These are phyloP conservation scores for Gentiana dahurica DNA, from an alignment of 257 asterid species.

Conservation along the genomic window DNA sequence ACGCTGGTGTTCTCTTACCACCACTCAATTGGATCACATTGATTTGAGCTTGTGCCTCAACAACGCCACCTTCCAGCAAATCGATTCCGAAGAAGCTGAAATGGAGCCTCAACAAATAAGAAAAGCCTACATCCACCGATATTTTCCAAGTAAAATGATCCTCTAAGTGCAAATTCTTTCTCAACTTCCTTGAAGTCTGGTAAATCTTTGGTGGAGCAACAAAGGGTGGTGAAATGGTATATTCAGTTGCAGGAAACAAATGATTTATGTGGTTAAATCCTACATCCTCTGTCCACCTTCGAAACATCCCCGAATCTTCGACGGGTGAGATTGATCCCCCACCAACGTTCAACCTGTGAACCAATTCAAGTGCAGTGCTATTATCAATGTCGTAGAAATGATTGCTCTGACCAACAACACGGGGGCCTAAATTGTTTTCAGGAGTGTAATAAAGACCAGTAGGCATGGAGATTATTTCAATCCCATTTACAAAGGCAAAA, in stretches of 20 bases:
- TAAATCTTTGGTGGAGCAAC: neutral
- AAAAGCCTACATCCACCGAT: slow-evolving; percentile 4
- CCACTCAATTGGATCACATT: neutral
- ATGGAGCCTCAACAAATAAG: slow-evolving; percentile 11
- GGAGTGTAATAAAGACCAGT: too few species aligned
- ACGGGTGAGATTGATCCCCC: slow-evolving; percentile 7
- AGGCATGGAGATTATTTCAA: too few species aligned
- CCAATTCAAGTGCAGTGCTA: slow-evolving; percentile 7
- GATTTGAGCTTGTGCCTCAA: slow-evolving; percentile 2
- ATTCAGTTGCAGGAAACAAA: neutral
- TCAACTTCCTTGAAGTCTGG: slow-evolving; percentile 9
- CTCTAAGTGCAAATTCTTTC: neutral
- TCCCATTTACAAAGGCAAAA: too few species aligned
- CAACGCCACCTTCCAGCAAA: neutral
- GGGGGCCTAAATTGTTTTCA: too few species aligned
- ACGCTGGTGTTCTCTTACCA: neutral
- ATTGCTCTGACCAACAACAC: slow-evolving; percentile 3
- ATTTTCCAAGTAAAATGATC: slow-evolving; percentile 3
- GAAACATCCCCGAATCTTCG: slow-evolving; percentile 12
- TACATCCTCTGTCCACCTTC: slow-evolving; percentile 25
- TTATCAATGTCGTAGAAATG: slow-evolving; percentile 1
- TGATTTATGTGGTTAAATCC: neutral
- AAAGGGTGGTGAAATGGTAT: neutral
- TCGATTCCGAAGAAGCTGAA: neutral
- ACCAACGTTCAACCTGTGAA: slow-evolving; percentile 9